Conservation (phyloP, 768 basidiomycete species). For the Suillus americanus region DNA sequence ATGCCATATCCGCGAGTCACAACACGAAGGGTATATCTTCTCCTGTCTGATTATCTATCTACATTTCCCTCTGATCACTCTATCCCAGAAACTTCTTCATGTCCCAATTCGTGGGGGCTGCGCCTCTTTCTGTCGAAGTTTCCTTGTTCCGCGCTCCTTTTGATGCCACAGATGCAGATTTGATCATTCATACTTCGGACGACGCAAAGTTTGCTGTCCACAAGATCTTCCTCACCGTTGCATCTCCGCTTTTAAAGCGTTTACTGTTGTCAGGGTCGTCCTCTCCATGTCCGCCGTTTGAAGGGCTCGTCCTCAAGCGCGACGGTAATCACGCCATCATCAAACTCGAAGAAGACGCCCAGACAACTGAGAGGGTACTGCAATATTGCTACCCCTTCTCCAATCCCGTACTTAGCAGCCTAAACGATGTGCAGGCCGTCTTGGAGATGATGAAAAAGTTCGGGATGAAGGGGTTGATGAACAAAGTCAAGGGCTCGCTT, state of each 20-base stretch:
- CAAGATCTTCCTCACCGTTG: slow-evolving; percentile 40
- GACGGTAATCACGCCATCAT: slow-evolving; percentile 27
- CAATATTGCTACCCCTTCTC: slow-evolving; percentile 38
- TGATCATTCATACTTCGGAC: slow-evolving; percentile 43
- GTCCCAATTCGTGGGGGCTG: slow-evolving; percentile 25
- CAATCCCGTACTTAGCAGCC: slow-evolving; percentile 30
- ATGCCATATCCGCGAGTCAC: slow-evolving; percentile 1
- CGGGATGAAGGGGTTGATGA: slow-evolving; percentile 33
- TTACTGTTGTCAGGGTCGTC: slow-evolving; percentile 24
- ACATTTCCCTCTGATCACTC: background rate
- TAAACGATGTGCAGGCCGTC: slow-evolving; percentile 35
- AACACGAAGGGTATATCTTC: slow-evolving; percentile 1
- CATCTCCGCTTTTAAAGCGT: slow-evolving; percentile 41
- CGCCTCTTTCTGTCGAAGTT: slow-evolving; percentile 30
- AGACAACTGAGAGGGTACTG: slow-evolving; percentile 33
- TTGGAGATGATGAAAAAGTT: slow-evolving; percentile 40
- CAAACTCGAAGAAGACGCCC: slow-evolving; percentile 32
- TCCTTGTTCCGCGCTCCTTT: slow-evolving; percentile 33
- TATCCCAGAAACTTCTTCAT: slow-evolving; percentile 13
- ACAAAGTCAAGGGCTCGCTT: slow-evolving; percentile 29
- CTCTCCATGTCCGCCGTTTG: slow-evolving; percentile 29
- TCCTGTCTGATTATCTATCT: background rate
- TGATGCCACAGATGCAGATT: slow-evolving; percentile 40
- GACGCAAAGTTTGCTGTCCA: slow-evolving; percentile 44
- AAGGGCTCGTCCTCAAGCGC: slow-evolving; percentile 21